phyloP scores from a whole-genome alignment of 768 basidiomycete species.

The Boletus rubropictus region DNA sequence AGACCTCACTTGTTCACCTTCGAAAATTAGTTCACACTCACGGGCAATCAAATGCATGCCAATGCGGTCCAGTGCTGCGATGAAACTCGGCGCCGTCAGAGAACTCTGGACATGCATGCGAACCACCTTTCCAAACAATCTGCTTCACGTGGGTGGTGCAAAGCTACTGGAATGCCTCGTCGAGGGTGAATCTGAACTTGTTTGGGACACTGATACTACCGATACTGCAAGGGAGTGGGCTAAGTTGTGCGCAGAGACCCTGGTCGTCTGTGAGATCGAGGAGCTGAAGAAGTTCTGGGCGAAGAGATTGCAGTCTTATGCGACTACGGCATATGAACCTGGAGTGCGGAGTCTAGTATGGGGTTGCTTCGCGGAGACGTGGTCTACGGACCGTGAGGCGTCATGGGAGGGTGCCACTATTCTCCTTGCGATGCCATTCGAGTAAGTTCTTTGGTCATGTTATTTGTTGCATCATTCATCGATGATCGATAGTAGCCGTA shows the following conservation, averaged over 20 bases:
- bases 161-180: constrained; percentile 46
- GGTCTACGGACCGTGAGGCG: constrained; percentile 42
- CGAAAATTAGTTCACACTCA: constrained; percentile 4
- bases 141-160: constrained; percentile 41
- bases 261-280: constrained; percentile 42
- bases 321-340: constrained; percentile 30
- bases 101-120: constrained; percentile 53
- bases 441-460: constrained; percentile 37
- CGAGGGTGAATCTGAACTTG: constrained; percentile 41
- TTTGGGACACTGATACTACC: constrained; percentile 38
- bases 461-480: constrained; percentile 2
- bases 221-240: constrained; percentile 56
- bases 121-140: constrained; percentile 36
- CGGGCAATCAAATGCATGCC: constrained; percentile 2
- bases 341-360: constrained; percentile 50
- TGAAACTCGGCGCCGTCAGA: constrained; percentile 54
- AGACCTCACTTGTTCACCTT: constrained; percentile 31
- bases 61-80: constrained; percentile 35
- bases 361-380: constrained; percentile 50
- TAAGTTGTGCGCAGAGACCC: constrained; percentile 49
- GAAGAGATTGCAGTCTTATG: constrained; percentile 18
- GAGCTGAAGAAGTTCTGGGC: constrained; percentile 52
- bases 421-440: constrained; percentile 57
- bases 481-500: constrained; percentile 30
- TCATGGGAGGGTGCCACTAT: constrained; percentile 51